Evolutionary conservation across 768 basidiomycete genomes (phyloP).

Genomic region (Rhodosporidiobolus sp.): DNA sequence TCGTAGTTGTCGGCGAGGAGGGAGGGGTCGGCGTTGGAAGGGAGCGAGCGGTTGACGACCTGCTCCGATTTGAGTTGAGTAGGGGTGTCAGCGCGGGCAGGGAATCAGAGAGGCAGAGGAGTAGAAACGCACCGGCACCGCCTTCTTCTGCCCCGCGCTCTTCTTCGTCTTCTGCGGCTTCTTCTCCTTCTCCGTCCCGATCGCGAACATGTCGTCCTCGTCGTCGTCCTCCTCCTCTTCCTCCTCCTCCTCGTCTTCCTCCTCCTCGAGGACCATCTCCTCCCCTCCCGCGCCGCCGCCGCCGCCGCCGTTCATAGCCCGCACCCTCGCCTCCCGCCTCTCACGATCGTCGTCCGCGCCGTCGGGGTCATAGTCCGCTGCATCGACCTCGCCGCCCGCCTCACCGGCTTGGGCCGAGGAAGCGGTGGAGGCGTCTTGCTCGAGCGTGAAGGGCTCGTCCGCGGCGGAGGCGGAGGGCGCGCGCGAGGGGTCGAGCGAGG

Average conservation of each 20-base stretch:
- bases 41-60: slow-evolving; percentile 61
- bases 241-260: slow-evolving; percentile 49
- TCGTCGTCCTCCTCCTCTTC: slow-evolving; percentile 66
- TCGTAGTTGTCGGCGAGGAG: slow-evolving; percentile 75
- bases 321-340: not conserved
- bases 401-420: slow-evolving; percentile 35
- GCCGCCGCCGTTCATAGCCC: slow-evolving; percentile 46
- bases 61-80: slow-evolving; percentile 49
- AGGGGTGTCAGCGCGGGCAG: too few relatives aligned
- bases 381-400: slow-evolving; percentile 69
- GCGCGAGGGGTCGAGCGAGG: slow-evolving; percentile 1
- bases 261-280: slow-evolving; percentile 46
- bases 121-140: slow-evolving; percentile 22
- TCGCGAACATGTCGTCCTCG: slow-evolving; percentile 92
- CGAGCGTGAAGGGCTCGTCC: slow-evolving; percentile 6
- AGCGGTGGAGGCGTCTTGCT: slow-evolving; percentile 5
- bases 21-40: slow-evolving; percentile 23
- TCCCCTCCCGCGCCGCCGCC: slow-evolving; percentile 43
- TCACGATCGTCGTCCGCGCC: slow-evolving; percentile 71
- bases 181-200: slow-evolving; percentile 55
- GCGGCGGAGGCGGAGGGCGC: not conserved
- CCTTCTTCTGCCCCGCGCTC: slow-evolving; percentile 17
- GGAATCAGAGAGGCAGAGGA: not conserved
- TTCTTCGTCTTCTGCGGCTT: slow-evolving; percentile 58
- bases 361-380: slow-evolving; percentile 87